Conservation (phyloP, 1,284 basidiomycete genomes). For the Erythrobasidium hasegawianum region DNA sequence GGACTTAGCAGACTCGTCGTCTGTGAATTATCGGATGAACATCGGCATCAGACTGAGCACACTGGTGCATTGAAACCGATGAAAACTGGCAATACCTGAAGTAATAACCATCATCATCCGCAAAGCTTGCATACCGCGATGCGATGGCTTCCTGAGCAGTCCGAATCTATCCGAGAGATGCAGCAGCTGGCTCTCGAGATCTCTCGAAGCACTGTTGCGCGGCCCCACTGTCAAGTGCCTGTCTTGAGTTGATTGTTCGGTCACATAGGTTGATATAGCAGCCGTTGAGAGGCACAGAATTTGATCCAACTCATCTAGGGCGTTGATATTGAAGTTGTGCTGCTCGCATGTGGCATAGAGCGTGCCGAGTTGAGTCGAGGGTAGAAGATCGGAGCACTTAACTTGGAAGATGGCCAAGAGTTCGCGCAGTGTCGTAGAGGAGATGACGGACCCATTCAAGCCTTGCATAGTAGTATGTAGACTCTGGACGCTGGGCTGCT, state of each 20-base stretch:
- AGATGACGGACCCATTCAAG: constrained; percentile 6
- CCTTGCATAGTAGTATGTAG: neutral
- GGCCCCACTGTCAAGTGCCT: too few species aligned
- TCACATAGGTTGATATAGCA: too few species aligned
- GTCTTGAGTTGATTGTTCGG: too few species aligned
- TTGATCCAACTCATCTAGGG: constrained; percentile 16
- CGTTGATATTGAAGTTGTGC: constrained; percentile 13
- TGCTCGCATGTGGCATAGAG: constrained; percentile 7
- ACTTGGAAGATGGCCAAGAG: constrained; percentile 11
- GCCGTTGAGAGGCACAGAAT: neutral
- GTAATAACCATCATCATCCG: constrained; percentile 17
- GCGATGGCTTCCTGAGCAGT: constrained; percentile 16
- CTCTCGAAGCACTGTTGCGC: too few species aligned
- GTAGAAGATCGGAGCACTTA: neutral
- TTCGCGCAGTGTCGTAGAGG: constrained; percentile 12
- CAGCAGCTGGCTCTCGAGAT: constrained; percentile 10
- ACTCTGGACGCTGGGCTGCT: neutral
- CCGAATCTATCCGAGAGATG: constrained; percentile 15
- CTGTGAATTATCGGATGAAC: too few species aligned
- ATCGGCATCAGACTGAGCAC: too few species aligned
- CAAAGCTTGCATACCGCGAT: constrained; percentile 7
- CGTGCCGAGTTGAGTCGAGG: constrained; percentile 7
- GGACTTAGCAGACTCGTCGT: neutral
- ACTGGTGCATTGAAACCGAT: too few species aligned
- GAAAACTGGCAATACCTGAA: too few species aligned